Percentiles rank a stretch among this genome's conserved stretches.
Evolutionary conservation across 2,329 filamentous ascomycete genomes (phyloP).

Genomic region (Ascochyta pisi): DNA sequence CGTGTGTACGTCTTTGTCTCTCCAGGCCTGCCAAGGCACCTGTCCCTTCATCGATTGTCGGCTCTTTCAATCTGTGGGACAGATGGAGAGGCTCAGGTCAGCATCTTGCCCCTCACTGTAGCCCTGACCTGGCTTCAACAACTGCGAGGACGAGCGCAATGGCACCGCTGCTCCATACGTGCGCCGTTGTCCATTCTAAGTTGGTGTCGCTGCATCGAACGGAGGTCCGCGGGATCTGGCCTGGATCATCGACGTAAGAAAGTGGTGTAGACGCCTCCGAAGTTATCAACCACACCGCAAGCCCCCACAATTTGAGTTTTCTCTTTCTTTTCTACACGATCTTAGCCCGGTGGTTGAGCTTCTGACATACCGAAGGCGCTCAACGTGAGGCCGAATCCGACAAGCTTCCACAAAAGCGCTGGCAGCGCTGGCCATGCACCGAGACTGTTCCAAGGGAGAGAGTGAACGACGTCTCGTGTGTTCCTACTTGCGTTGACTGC

Average conservation of each 20-base stretch:
- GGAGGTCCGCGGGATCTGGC: neutral
- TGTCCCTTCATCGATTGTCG: neutral
- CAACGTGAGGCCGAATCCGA: neutral
- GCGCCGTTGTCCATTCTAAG: neutral
- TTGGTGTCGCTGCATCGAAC: neutral
- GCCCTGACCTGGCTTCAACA: neutral
- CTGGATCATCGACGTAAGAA: neutral
- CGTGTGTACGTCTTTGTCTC: neutral
- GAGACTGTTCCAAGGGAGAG: neutral
- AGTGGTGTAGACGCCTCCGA: neutral
- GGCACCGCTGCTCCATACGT: neutral
- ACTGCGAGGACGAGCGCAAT: neutral
- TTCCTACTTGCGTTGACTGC: neutral
- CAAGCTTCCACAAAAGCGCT: neutral
- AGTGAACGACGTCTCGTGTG: neutral
- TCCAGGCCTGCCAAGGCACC: neutral
- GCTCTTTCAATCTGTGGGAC: neutral
- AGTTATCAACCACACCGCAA: too few relatives aligned
- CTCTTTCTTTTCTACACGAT: neutral
- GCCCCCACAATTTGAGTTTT: too few relatives aligned
- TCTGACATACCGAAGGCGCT: neutral
- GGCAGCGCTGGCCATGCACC: neutral
- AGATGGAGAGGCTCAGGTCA: neutral
- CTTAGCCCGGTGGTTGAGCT: neutral
- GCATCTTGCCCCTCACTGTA: neutral